These are phyloP conservation scores for Aureobasidium uvarum DNA, from an alignment of 2,329 filamentous ascomycete species.

Conservation along the genomic window DNA sequence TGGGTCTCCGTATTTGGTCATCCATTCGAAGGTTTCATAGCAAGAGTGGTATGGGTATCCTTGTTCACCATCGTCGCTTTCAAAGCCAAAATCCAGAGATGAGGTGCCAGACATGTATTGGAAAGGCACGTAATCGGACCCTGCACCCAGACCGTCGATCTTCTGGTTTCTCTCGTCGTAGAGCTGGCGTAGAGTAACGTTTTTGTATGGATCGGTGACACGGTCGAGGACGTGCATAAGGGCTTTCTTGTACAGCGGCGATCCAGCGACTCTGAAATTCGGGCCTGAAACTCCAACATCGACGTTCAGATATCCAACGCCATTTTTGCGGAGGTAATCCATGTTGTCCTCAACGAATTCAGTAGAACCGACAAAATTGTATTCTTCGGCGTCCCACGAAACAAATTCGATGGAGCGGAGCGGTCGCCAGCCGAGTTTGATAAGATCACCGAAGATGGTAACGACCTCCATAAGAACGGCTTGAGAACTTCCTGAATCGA, in stretches of 20 bases:
- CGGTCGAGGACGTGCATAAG: conserved; percentile 72
- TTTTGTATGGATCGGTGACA: conserved; percentile 68
- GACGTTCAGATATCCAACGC: conserved; percentile 86
- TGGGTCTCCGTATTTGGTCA: conserved; percentile 75
- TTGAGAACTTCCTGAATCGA: conserved; percentile 82
- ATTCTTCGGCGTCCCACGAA: conserved; percentile 92
- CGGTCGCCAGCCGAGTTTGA: conserved; percentile 78
- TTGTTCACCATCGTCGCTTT: conserved; percentile 53
- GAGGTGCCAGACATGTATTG: conserved; percentile 88
- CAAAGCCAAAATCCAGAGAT: conserved; percentile 80
- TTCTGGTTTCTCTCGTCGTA: conserved; percentile 66
- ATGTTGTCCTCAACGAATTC: conserved; percentile 89
- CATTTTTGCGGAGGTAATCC: conserved; percentile 68
- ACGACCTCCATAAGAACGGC: conserved; percentile 88
- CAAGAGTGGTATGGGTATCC: conserved; percentile 73
- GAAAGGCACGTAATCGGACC: conserved; percentile 84
- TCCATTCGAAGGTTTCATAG: conserved; percentile 88
- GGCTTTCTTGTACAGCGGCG: conserved; percentile 72
- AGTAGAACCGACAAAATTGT: conserved; percentile 90
- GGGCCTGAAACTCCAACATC: conserved; percentile 75
- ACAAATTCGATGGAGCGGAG: conserved; percentile 95
- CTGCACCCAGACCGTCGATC: conserved; percentile 68
- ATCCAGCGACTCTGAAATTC: conserved; percentile 74
- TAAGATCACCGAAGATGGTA: conserved; percentile 77
- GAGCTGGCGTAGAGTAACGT: conserved; percentile 68